Evolutionary conservation across 2,329 filamentous ascomycete species (phyloP).

Genomic region (Periconia digitata): DNA sequence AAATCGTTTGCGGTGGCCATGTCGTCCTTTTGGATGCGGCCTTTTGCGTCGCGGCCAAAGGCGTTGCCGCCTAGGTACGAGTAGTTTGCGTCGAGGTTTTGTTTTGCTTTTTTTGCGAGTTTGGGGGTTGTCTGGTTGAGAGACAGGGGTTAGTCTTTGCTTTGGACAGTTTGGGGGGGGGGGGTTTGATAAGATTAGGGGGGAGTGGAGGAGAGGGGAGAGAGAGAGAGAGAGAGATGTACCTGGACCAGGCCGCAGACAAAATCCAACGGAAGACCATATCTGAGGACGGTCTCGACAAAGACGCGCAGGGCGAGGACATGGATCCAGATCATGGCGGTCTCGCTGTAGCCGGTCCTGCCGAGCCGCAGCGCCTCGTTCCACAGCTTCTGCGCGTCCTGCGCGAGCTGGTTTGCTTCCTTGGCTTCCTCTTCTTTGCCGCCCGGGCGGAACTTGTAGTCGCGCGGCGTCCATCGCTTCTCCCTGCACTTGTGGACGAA

Average conservation of each 20-base stretch:
- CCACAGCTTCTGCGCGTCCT: conserved; percentile 89
- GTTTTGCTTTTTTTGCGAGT: conserved; percentile 69
- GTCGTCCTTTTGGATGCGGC: conserved; percentile 88
- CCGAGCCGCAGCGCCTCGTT: conserved; percentile 86
- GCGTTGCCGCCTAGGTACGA: conserved; percentile 94
- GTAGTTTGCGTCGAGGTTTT: conserved; percentile 74
- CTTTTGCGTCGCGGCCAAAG: conserved; percentile 90
- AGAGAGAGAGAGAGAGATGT: conserved; percentile 2
- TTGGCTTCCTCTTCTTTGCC: conserved; percentile 85
- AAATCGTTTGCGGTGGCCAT: conserved; percentile 77
- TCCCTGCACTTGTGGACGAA: conserved; percentile 92
- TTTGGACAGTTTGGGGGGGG: neutral
- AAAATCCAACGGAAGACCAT: conserved; percentile 89
- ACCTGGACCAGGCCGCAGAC: conserved; percentile 84
- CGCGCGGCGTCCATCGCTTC: conserved; percentile 89
- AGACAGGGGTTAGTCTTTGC: conserved; percentile 3
- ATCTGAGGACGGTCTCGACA: conserved; percentile 96
- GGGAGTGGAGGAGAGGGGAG: neutral
- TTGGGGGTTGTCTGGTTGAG: conserved; percentile 83
- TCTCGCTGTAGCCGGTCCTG: conserved; percentile 92
- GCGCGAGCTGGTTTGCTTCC: conserved; percentile 78
- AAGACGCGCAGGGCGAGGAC: conserved; percentile 89
- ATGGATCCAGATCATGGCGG: conserved; percentile 94
- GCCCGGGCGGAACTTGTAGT: conserved; percentile 90
- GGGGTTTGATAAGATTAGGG: neutral